Evolutionary conservation across 768 basidiomycete species (phyloP).

Genomic region (Lentinula boryana): DNA sequence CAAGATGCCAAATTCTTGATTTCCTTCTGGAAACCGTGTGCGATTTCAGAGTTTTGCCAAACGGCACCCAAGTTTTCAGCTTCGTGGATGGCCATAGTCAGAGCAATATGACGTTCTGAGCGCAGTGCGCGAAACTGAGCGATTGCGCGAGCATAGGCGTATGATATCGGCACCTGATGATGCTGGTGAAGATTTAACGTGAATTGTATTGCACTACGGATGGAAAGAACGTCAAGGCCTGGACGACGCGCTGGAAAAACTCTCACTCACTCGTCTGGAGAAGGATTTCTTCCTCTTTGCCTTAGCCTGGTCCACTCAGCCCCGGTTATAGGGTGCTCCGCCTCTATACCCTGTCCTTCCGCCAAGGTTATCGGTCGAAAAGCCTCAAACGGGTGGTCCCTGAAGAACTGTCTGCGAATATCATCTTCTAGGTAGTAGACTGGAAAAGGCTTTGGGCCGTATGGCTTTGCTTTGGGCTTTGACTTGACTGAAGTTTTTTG

Average conservation of each 20-base stretch:
- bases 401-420: constrained; percentile 86
- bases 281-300: constrained; percentile 79
- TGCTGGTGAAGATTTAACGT: constrained; percentile 69
- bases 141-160: constrained; percentile 76
- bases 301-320: constrained; percentile 69
- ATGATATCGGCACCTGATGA: constrained; percentile 58
- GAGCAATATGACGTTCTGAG: constrained; percentile 75
- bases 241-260: background rate
- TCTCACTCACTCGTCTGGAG: constrained; percentile 79
- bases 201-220: constrained; percentile 68
- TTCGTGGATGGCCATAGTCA: constrained; percentile 71
- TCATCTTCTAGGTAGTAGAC: constrained; percentile 82
- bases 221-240: constrained; percentile 10
- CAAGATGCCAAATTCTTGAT: constrained; percentile 55
- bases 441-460: constrained; percentile 43
- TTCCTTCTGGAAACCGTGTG: constrained; percentile 56
- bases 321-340: constrained; percentile 52
- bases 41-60: constrained; percentile 56
- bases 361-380: constrained; percentile 75
- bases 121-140: constrained; percentile 86
- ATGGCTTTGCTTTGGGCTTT: constrained; percentile 27
- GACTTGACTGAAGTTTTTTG: constrained; percentile 9
- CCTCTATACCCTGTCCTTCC: constrained; percentile 57
- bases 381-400: constrained; percentile 94
- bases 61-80: constrained; percentile 69